Conservation (phyloP, 2,329 filamentous ascomycete species). For the Curvularia sp. region DNA sequence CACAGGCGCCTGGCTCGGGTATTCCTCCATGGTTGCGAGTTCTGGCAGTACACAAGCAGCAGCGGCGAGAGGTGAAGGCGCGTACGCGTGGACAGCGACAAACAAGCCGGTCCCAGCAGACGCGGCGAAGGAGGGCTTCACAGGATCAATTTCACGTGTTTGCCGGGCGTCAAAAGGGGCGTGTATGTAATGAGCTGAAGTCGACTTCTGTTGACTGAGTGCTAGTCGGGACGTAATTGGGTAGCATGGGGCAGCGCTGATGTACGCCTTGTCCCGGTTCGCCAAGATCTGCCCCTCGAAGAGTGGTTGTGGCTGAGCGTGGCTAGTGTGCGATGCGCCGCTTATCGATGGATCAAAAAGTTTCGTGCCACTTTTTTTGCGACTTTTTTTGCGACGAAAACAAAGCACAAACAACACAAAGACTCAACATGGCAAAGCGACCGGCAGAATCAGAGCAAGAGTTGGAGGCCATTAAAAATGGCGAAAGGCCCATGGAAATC, state of each 20-base stretch:
- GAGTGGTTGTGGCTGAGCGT: no score
- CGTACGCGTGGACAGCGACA: conserved; percentile 37
- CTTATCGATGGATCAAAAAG: conserved; percentile 26
- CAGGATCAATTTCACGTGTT: conserved; percentile 1
- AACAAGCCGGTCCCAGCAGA: background rate
- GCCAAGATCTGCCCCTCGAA: background rate
- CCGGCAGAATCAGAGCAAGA: conserved; percentile 61
- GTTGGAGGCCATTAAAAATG: conserved; percentile 64
- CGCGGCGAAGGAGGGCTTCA: background rate
- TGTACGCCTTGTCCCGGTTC: background rate
- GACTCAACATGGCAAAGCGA: conserved; percentile 64
- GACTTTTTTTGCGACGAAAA: conserved; percentile 8
- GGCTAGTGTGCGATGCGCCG: background rate
- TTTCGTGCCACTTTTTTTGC: conserved; percentile 12
- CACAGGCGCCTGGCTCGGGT: conserved; percentile 24
- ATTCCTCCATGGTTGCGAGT: conserved; percentile 5
- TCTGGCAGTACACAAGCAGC: conserved; percentile 18
- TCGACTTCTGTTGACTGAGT: conserved; percentile 24
- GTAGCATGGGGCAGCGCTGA: conserved; percentile 15
- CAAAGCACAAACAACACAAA: background rate
- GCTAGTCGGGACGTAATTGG: conserved; percentile 25
- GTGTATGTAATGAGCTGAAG: conserved; percentile 7
- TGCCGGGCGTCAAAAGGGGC: background rate
- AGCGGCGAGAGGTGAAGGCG: conserved; percentile 33
- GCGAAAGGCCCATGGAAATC: conserved; percentile 63